Evolutionary conservation across 805 yeast species (phyloP), one percentile per base, ranked within the genome.

Genomic region (Candida multigemmis): DNA sequence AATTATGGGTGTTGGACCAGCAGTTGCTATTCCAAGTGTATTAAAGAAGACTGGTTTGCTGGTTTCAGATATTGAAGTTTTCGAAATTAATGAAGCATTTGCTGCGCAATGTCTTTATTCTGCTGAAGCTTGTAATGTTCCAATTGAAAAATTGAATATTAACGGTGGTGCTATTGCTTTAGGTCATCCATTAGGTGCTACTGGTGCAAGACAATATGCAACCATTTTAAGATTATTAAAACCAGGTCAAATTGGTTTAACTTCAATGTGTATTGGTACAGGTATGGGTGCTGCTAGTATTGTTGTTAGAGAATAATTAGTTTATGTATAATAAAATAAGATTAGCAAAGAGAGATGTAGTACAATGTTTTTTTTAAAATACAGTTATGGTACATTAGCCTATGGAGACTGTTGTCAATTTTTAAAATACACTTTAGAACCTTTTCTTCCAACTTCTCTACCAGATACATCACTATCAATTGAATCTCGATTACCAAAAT

Each of bases 271-370:
- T 65, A 77, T 89, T 39, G 97, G 97, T 46, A 85, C 96, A 19
- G 97, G 97, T 43, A 89, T 87, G 94, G 97, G 97, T 39, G 96
- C 96, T 18, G 97, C 97, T 25, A 80, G 89, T 9, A 65, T 87
- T 23, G 69, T 89, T 42, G 68, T 84, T 23, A 79, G 70, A 45
- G 97, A 89, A 63, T 85, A 66, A 50, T 20, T 24, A 5, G n/a
- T 19, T 22, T 21, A 21, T 17, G 16, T 7, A 22, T 9, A 22
- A 22, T 22, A 22, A 7, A 17, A 16, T 25, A 25, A 12, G 12
- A 22, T 11, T 12, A 12, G 12, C 24, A 12, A 10, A 12, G 10
- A 6, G 8, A 12, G 10, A 12, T 10, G 14, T 22, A 13, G 6
- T 7, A 9, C 9, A 9, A 22, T 22, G 14, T 13, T 22, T 22